Evolutionary conservation across 2,329 filamentous ascomycete genomes (phyloP), one percentile per base, ranked within the genome.

Genomic region (Penicillium digitatum): DNA sequence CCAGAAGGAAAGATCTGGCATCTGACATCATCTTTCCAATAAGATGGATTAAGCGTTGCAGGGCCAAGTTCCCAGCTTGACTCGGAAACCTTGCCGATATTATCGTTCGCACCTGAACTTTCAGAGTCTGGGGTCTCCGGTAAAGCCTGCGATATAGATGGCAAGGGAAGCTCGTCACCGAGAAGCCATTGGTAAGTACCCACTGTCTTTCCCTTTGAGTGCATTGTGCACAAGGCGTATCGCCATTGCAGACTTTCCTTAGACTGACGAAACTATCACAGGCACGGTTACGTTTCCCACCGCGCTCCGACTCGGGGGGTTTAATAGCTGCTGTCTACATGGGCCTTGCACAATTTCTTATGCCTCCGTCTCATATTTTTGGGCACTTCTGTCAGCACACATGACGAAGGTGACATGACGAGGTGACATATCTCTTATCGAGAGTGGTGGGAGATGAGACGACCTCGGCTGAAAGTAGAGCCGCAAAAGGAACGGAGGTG

Each of bases 201-300:
- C 68, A 70, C 5, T 11, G 7, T 40, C 56, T 61, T 10, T 47
- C 52, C 27, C 64, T 59, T 16, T 62, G 56, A 20, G 24, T 48
- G 43, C 66, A 70, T 38, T 68, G 65, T 1, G 55, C 43, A 24
- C 66, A 69, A 2, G 66, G 65, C 5, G 43, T 35, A 12, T 60
- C 54, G 8, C 64, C 65, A 27, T 55, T 63, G 38, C 67, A 69
- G 14, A 63, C 66, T 34, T 66, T 68, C 49, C 66, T 65, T 5
- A 68, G 57, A 37, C 48, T 59, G 5, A 65, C 66, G 46, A 65
- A 70, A 29, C 60, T 62, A 52, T 69, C 67, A 53, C 67, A 70
- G n/a, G 67, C 67, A 29, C 65, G 61, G 35, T 63, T 67, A 35
- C 64, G 62, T 43, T 69, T 69, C 11, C 66, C 66, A 2, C 64